Evolutionary conservation across 768 basidiomycete genomes (phyloP).

Genomic region (Tremella mesenterica): DNA sequence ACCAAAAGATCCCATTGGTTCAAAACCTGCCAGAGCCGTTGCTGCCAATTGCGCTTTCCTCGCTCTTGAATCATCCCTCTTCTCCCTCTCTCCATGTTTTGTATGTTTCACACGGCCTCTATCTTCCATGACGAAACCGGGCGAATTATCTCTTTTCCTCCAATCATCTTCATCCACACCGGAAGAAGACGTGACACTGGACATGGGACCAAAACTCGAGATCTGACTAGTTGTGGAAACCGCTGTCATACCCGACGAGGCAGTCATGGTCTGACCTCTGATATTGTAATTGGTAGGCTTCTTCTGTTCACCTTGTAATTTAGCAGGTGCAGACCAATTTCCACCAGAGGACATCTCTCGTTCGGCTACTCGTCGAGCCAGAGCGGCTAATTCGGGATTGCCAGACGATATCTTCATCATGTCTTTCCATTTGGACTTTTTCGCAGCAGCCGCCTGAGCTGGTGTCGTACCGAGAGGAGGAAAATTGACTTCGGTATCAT

Average conservation of each 20-base stretch:
- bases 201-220: conserved; percentile 21
- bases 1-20: conserved; percentile 34
- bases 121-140: too few relatives aligned
- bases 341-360: conserved; percentile 28
- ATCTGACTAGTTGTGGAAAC: conserved; percentile 13
- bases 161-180: conserved; percentile 32
- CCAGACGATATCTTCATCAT: conserved; percentile 51
- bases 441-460: conserved; percentile 51
- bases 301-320: conserved; percentile 67
- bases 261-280: conserved; percentile 62
- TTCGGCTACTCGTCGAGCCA: conserved; percentile 38
- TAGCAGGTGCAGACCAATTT: conserved; percentile 65
- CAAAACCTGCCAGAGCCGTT: conserved; percentile 30
- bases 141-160: conserved; percentile 7
- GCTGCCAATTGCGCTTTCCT: conserved; percentile 32
- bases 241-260: conserved; percentile 12
- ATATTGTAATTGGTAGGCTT: conserved; percentile 47
- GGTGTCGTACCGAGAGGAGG: conserved; percentile 38
- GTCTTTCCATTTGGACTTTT: conserved; percentile 79
- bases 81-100: conserved; percentile 1
- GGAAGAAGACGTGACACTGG: conserved; percentile 21
- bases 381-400: conserved; percentile 41
- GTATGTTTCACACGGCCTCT: conserved; percentile 6
- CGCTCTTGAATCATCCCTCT: conserved; percentile 19
- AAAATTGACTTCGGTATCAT: conserved; percentile 46